phyloP scores from a whole-genome alignment of 2,329 filamentous ascomycete species.

The Trichoderma atroviride region DNA sequence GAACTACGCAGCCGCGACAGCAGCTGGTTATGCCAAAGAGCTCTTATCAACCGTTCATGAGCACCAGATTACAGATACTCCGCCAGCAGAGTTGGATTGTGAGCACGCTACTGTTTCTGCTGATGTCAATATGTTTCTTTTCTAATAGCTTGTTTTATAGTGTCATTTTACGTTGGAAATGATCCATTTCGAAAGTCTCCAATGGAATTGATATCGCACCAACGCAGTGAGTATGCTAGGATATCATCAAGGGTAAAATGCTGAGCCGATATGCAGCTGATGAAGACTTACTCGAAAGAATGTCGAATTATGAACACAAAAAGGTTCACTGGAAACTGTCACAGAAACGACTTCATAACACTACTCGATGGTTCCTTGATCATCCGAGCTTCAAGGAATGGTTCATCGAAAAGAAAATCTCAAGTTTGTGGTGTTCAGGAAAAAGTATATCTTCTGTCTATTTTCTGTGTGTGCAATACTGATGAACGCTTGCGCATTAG shows the following conservation, averaged over 20 bases:
- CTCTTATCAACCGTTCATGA: background rate
- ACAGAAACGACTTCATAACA: background rate
- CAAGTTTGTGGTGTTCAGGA: background rate
- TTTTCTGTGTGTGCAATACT: background rate
- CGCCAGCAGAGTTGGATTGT: background rate
- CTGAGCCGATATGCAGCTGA: background rate
- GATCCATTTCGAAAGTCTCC: background rate
- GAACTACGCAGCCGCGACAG: conserved; percentile 6
- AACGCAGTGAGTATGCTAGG: background rate
- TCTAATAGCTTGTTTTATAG: background rate
- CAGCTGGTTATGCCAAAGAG: conserved; percentile 14
- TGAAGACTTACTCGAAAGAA: background rate
- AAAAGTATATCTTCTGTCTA: background rate
- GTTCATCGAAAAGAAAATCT: background rate
- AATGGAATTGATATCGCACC: background rate
- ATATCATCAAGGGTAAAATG: background rate
- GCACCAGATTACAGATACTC: background rate
- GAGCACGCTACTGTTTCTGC: background rate
- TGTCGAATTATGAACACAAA: background rate
- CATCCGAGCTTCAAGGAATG: background rate
- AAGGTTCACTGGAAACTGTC: background rate
- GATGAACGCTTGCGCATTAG: background rate
- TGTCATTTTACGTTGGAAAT: background rate
- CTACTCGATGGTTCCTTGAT: background rate
- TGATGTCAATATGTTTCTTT: background rate